These are phyloP conservation scores for Dimargaris xerosporica DNA, from an alignment of 192 early-diverging fungal species.

Conservation along the genomic window DNA sequence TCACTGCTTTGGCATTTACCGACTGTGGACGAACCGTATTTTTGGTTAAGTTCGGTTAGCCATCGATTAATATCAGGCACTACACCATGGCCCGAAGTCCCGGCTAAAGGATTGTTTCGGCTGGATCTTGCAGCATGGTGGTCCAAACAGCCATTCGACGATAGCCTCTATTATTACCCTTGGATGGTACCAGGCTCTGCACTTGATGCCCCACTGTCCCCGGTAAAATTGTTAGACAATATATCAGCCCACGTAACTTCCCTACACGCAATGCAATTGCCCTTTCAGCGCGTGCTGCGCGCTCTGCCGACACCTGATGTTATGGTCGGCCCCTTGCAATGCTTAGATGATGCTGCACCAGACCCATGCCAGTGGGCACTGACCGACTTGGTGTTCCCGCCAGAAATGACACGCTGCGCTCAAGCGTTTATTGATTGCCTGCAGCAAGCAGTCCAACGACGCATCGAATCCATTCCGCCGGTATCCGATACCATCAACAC, in stretches of 20 bases:
- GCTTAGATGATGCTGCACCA: neutral
- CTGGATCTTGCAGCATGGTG: constrained; percentile 27
- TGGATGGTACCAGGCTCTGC: neutral
- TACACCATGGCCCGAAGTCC: constrained; percentile 43
- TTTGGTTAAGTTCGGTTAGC: constrained; percentile 34
- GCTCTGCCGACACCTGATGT: neutral
- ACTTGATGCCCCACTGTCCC: neutral
- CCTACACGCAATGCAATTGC: too few species aligned
- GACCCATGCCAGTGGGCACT: too few species aligned
- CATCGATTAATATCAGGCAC: neutral
- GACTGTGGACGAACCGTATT: constrained; percentile 11
- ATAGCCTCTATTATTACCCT: neutral
- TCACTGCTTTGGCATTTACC: constrained; percentile 51
- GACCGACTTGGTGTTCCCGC: neutral
- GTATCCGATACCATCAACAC: neutral
- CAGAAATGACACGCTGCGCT: neutral
- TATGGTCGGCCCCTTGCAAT: neutral
- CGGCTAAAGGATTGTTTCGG: constrained; percentile 62
- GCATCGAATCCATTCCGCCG: constrained; percentile 3
- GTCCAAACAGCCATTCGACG: neutral
- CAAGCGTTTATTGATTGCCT: constrained; percentile 3
- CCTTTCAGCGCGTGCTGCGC: neutral
- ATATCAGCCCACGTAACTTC: too few species aligned
- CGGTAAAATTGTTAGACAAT: too few species aligned
- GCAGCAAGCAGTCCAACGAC: neutral